phyloP scores from a whole-genome alignment of 2,329 filamentous ascomycete genomes.

The Trematosphaeria pertusa region DNA sequence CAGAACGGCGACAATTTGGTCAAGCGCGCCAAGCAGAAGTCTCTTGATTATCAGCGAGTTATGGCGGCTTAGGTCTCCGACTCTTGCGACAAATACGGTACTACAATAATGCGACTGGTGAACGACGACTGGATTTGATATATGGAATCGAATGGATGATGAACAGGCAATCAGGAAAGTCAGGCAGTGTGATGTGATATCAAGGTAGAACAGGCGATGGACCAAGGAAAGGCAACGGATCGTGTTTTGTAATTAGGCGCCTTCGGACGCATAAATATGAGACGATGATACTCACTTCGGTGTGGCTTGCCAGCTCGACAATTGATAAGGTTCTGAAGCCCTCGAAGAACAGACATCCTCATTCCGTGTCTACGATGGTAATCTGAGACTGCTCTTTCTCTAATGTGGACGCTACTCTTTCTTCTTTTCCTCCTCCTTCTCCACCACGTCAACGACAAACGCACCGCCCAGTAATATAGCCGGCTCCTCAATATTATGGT shows the following conservation, averaged over 20 bases:
- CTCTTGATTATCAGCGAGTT: constrained; percentile 31
- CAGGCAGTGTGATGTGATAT: not conserved
- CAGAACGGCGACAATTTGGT: constrained; percentile 46
- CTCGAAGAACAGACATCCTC: no score
- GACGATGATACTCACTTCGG: no score
- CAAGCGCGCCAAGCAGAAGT: constrained; percentile 44
- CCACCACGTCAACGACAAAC: constrained; percentile 58
- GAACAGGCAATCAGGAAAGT: not conserved
- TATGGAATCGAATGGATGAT: not conserved
- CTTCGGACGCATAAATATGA: no score
- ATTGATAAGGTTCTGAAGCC: no score
- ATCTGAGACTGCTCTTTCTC: no score
- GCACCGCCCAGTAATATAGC: constrained; percentile 60
- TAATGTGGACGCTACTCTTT: no score
- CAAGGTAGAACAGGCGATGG: not conserved
- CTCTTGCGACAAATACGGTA: not conserved
- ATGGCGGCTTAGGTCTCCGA: not conserved
- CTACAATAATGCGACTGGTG: not conserved
- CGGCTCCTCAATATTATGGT: constrained; percentile 57
- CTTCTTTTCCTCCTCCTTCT: constrained; percentile 44
- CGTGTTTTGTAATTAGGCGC: no score
- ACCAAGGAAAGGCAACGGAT: not conserved
- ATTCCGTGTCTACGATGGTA: no score
- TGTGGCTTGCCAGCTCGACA: no score
- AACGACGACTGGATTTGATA: not conserved